phyloP scores from a whole-genome alignment of 345 rosid species.

The Citrus reticulata region DNA sequence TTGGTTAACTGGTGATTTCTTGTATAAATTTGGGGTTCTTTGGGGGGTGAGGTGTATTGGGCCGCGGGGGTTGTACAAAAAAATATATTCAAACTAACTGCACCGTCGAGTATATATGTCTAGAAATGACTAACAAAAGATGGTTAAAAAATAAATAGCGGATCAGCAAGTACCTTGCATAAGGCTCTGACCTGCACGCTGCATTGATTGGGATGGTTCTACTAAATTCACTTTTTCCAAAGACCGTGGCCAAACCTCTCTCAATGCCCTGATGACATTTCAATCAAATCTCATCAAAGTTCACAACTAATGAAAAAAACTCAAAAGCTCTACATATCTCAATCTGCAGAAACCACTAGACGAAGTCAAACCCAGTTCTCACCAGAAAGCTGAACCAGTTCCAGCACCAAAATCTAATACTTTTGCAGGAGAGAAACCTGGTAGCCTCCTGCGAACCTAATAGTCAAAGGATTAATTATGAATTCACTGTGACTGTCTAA shows the following conservation, averaged over 20 bases:
- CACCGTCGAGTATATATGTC: not conserved
- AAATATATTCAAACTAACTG: not conserved
- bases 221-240: constrained; percentile 66
- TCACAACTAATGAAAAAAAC: not conserved
- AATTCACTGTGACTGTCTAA: not conserved
- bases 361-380: constrained; percentile 16
- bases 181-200: constrained; percentile 83
- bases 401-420: constrained; percentile 96
- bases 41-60: no score
- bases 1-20: not conserved
- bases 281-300: constrained; percentile 8
- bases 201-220: constrained; percentile 98
- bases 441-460: constrained; percentile 72
- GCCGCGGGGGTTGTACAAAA: not conserved
- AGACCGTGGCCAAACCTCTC: constrained; percentile 89
- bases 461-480: not conserved
- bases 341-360: not conserved
- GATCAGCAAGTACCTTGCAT: constrained; percentile 48
- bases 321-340: not conserved
- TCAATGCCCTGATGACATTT: constrained; percentile 57
- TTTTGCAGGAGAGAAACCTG: constrained; percentile 61
- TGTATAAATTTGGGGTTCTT: not conserved
- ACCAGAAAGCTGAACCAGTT: constrained; percentile 97
- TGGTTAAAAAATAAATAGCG: not conserved
- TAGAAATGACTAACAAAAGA: not conserved